These are phyloP conservation scores for Choiromyces venosus DNA, from an alignment of 495 filamentous ascomycete species.

Conservation along the genomic window DNA sequence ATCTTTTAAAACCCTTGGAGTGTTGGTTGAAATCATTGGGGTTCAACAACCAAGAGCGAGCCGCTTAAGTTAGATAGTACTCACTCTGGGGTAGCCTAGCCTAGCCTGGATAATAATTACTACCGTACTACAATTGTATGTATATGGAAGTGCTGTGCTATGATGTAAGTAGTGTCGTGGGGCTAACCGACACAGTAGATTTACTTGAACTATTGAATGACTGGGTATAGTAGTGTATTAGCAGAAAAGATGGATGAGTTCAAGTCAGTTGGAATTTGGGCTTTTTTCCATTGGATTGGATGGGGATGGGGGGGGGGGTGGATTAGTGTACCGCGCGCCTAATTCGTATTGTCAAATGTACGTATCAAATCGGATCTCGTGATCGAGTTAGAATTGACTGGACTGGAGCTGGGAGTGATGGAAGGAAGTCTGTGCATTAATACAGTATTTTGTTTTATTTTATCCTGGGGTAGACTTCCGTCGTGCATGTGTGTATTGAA, in stretches of 20 bases:
- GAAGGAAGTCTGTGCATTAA: not conserved
- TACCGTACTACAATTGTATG: not conserved
- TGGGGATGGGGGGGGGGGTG: not conserved
- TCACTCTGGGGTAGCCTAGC: not conserved
- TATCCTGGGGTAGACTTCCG: not conserved
- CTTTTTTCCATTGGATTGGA: not conserved
- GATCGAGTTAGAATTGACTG: not conserved
- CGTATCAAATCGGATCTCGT: not conserved
- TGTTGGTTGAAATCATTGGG: not conserved
- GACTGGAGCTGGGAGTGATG: too few species aligned
- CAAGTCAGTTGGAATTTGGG: not conserved
- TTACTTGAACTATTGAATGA: not conserved
- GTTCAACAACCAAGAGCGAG: not conserved
- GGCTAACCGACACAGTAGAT: too few species aligned
- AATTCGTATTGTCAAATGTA: not conserved
- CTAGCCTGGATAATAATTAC: not conserved
- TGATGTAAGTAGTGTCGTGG: too few species aligned
- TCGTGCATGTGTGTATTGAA: not conserved
- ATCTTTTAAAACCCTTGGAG: not conserved
- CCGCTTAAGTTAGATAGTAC: not conserved
- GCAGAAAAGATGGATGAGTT: not conserved
- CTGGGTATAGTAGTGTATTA: not conserved
- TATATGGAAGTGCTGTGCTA: not conserved
- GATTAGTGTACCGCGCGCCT: not conserved
- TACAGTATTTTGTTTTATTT: too few species aligned